phyloP scores from a whole-genome alignment of 179 eudicot genomes.

The Gypsophila paniculata region DNA sequence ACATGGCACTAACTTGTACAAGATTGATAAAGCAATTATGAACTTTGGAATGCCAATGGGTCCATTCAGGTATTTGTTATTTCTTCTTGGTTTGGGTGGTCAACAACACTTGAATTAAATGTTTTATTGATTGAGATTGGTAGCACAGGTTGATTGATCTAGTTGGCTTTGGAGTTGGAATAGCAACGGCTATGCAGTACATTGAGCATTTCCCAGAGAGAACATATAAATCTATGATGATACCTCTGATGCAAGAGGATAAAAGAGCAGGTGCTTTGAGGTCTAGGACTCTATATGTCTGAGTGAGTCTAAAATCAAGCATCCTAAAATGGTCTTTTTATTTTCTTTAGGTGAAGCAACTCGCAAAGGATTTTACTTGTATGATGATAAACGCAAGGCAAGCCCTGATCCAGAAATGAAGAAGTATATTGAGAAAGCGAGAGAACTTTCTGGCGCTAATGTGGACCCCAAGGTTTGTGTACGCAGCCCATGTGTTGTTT shows the following conservation, averaged over 20 bases:
- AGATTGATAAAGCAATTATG: constrained; percentile 67
- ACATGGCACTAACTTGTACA: constrained; percentile 69
- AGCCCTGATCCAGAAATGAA: constrained; percentile 76
- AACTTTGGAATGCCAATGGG: constrained; percentile 99
- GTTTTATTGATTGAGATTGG: not conserved
- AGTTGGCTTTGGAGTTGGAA: constrained; percentile 87
- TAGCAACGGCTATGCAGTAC: constrained; percentile 72
- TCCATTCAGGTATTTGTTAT: constrained; percentile 61
- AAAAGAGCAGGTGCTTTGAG: constrained; percentile 68
- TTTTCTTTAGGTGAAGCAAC: constrained; percentile 64
- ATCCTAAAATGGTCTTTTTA: constrained; percentile 18
- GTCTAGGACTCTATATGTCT: constrained; percentile 6
- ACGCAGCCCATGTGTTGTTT: not conserved
- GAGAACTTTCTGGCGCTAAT: constrained; percentile 61
- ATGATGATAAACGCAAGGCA: constrained; percentile 68
- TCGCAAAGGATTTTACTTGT: constrained; percentile 73
- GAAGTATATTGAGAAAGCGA: constrained; percentile 63
- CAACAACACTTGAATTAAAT: not conserved
- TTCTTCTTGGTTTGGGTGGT: not conserved
- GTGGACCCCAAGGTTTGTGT: constrained; percentile 66
- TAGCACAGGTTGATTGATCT: constrained; percentile 68
- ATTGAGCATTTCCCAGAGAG: constrained; percentile 77
- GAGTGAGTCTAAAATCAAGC: not conserved
- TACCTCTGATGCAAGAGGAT: constrained; percentile 91
- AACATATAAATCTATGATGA: constrained; percentile 69